Evolutionary conservation across 441 rosid genomes (phyloP).

Genomic region (Populus tomentosa): DNA sequence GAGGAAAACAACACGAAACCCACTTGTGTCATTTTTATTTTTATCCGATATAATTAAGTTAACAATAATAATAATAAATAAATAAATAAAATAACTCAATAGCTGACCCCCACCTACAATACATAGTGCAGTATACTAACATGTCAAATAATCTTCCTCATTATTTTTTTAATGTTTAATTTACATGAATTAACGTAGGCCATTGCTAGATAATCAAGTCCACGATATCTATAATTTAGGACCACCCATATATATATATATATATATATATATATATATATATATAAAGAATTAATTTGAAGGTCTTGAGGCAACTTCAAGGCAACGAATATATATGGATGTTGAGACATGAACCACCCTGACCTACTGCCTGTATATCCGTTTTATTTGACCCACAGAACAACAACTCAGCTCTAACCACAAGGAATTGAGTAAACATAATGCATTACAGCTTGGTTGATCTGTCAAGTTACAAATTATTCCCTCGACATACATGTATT

Average conservation of each 20-base stretch:
- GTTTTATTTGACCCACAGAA: conserved; percentile 19
- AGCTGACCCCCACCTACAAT: too few species aligned
- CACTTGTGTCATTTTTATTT: not conserved
- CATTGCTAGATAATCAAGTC: not conserved
- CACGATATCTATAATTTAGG: not conserved
- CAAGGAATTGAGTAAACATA: not conserved
- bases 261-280: too few species aligned
- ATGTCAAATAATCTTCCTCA: not conserved
- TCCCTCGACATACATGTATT: not conserved
- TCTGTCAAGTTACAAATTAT: conserved; percentile 8
- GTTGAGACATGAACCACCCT: conserved; percentile 41
- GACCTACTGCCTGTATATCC: conserved; percentile 20
- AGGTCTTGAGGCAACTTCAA: conserved; percentile 37
- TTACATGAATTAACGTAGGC: too few species aligned
- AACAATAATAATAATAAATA: too few species aligned
- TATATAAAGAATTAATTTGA: conserved; percentile 2
- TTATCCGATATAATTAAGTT: not conserved
- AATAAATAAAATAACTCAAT: too few species aligned
- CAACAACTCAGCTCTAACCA: conserved; percentile 9
- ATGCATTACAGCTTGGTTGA: not conserved
- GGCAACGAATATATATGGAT: conserved; percentile 26
- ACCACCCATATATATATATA: too few species aligned
- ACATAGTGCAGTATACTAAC: too few species aligned
- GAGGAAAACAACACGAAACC: not conserved
- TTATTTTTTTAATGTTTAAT: not conserved